Conservation (phyloP, 1,284 basidiomycete genomes). For the Mycena sp. region DNA sequence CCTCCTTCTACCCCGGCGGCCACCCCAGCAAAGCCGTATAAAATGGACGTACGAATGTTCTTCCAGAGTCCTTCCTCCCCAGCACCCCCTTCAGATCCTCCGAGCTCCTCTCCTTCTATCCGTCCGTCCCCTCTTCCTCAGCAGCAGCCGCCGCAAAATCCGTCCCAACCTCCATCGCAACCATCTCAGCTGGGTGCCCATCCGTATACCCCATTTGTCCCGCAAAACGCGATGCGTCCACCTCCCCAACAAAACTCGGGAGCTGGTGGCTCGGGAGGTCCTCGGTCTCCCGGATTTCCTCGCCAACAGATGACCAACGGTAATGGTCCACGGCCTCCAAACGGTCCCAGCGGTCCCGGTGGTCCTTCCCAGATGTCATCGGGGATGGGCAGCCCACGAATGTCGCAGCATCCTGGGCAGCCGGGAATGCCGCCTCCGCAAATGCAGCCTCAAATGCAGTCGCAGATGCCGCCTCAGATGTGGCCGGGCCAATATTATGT, state of each 20-base stretch:
- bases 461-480: conserved; percentile 51
- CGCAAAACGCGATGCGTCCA: conserved; percentile 50
- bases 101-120: conserved; percentile 55
- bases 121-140: conserved; percentile 47
- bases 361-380: conserved; percentile 58
- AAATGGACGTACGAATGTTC: conserved; percentile 74
- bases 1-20: conserved; percentile 47
- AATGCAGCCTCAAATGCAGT: conserved; percentile 56
- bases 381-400: conserved; percentile 72
- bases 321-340: conserved; percentile 63
- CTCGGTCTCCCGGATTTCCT: conserved; percentile 73
- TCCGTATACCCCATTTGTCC: conserved; percentile 58
- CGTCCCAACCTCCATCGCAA: conserved; percentile 52
- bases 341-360: conserved; percentile 62
- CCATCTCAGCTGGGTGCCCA: conserved; percentile 58
- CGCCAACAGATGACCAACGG: conserved; percentile 71
- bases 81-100: conserved; percentile 51
- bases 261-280: conserved; percentile 54
- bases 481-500: conserved; percentile 56
- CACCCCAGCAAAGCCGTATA: conserved; percentile 53
- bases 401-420: conserved; percentile 64
- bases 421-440: conserved; percentile 54
- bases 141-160: conserved; percentile 47
- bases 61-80: conserved; percentile 65
- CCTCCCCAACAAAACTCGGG: conserved; percentile 55